Evolutionary conservation across 1,284 basidiomycete genomes (phyloP).

Genomic region (Sutorius eximius): DNA sequence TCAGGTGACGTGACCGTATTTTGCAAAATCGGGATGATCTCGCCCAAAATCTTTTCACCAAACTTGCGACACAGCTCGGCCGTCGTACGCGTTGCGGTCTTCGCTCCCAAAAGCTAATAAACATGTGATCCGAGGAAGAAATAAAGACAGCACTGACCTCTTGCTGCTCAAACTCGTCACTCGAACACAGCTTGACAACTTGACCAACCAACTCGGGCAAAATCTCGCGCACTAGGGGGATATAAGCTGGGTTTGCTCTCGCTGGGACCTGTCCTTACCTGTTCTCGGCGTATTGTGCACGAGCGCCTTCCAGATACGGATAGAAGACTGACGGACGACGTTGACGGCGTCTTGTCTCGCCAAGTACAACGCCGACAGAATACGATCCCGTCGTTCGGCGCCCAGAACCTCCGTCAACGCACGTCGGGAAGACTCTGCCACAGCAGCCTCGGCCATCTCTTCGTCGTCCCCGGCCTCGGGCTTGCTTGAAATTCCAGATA

Average conservation of each 20-base stretch:
- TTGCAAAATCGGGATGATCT: conserved; percentile 80
- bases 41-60: conserved; percentile 88
- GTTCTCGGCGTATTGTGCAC: conserved; percentile 89
- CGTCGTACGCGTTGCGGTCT: conserved; percentile 87
- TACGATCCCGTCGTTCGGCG: conserved; percentile 84
- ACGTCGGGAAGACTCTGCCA: conserved; percentile 78
- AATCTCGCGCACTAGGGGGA: conserved; percentile 81
- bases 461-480: conserved; percentile 83
- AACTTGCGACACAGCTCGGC: conserved; percentile 94
- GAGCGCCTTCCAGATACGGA: conserved; percentile 98
- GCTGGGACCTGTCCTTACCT: conserved; percentile 42
- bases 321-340: conserved; percentile 87
- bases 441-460: conserved; percentile 60
- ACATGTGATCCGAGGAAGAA: background rate
- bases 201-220: conserved; percentile 83
- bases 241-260: background rate
- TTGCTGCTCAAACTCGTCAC: conserved; percentile 82
- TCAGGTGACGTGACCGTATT: conserved; percentile 71
- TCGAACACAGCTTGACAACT: conserved; percentile 75
- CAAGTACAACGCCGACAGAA: conserved; percentile 89
- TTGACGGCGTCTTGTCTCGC: conserved; percentile 93
- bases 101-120: background rate
- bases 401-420: conserved; percentile 90
- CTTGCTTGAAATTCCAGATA: conserved; percentile 97
- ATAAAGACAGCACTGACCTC: conserved; percentile 60